phyloP scores from a whole-genome alignment of 768 basidiomycete genomes.

The Xerocomellus amylosporus region DNA sequence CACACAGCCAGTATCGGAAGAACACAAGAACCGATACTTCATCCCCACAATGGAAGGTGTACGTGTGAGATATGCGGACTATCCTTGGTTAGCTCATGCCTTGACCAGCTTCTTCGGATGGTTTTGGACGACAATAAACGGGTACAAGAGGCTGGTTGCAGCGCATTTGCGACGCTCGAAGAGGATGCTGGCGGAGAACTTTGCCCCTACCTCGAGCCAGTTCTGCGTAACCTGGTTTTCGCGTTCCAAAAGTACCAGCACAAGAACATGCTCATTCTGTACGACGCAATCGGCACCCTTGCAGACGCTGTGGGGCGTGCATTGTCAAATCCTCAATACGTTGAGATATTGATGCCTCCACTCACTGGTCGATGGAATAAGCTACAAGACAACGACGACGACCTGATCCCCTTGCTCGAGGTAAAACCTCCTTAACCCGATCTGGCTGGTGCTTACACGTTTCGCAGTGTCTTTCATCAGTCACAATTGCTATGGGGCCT shows the following conservation, averaged over 20 bases:
- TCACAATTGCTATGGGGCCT: slow-evolving; percentile 91
- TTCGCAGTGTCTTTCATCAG: slow-evolving; percentile 90
- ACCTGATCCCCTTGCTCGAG: slow-evolving; percentile 93
- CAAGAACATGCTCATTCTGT: slow-evolving; percentile 97
- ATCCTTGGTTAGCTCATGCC: neutral
- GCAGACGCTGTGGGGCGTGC: slow-evolving; percentile 94
- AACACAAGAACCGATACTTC: slow-evolving; percentile 88
- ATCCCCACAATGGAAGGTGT: slow-evolving; percentile 99
- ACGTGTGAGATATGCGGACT: slow-evolving; percentile 33
- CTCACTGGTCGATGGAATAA: slow-evolving; percentile 88
- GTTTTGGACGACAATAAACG: slow-evolving; percentile 98
- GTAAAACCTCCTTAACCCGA: slow-evolving; percentile 42
- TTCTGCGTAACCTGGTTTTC: slow-evolving; percentile 89
- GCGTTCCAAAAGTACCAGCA: slow-evolving; percentile 99
- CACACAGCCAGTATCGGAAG: slow-evolving; percentile 77
- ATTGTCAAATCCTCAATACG: slow-evolving; percentile 79
- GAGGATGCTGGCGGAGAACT: slow-evolving; percentile 93
- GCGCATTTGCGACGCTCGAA: slow-evolving; percentile 96
- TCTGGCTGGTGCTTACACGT: neutral
- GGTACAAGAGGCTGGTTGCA: slow-evolving; percentile 98
- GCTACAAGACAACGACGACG: slow-evolving; percentile 86
- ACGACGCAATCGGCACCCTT: slow-evolving; percentile 97
- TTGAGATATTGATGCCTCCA: slow-evolving; percentile 96
- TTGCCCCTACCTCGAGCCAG: slow-evolving; percentile 91
- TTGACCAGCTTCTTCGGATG: slow-evolving; percentile 86